Evolutionary conservation across 345 rosid genomes (phyloP), one percentile per base, ranked within the genome.

Genomic region (Hibiscus syriacus): DNA sequence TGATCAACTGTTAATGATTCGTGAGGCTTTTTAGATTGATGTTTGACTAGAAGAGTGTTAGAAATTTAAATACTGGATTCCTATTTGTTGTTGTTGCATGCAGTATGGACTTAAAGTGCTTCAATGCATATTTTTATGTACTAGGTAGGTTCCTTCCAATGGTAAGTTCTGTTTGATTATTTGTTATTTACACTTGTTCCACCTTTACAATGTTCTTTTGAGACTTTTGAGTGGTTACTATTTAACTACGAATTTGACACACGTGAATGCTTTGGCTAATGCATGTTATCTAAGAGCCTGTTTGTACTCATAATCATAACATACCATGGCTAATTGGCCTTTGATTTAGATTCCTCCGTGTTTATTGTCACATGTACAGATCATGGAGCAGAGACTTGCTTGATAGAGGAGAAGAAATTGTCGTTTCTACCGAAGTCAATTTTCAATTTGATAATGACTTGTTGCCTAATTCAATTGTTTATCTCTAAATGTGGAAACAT

Each of bases 351-450:
- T 49, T 67, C 17, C 63, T 68, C 61, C 43, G n/a, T 17, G 27
- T 23, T 20, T 69, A 65, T 43, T 38, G 23, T 73, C 70, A 26
- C 23, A 50, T 61, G 67, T 73, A 72, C 82, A 91, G 99, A 83
- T 84, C 77, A 91, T 89, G 98, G 89, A 98, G 78, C 87, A 80
- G 73, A 87, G 92, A 73, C 96, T 98, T 73, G 82, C 86, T 27
- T 50, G 87, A 87, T 56, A 87, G 93, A 80, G 99, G 98, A 83
- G 99, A n/a, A n/a, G n/a, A n/a, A 71, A 91, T 92, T 76, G 96
- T 94, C 81, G 99, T 98, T 71, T 91, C 99, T 72, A 92, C 96
- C 13, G 96, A 94, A 80, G 96, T 91, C 69, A 94, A 89, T 79
- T 91, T 91, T 82, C 92, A 91, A 81, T 95, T 94, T 64, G 96